Evolutionary conservation across 2,329 filamentous ascomycete genomes (phyloP), one percentile per base, ranked within the genome.

Genomic region (Epichloe sp.): DNA sequence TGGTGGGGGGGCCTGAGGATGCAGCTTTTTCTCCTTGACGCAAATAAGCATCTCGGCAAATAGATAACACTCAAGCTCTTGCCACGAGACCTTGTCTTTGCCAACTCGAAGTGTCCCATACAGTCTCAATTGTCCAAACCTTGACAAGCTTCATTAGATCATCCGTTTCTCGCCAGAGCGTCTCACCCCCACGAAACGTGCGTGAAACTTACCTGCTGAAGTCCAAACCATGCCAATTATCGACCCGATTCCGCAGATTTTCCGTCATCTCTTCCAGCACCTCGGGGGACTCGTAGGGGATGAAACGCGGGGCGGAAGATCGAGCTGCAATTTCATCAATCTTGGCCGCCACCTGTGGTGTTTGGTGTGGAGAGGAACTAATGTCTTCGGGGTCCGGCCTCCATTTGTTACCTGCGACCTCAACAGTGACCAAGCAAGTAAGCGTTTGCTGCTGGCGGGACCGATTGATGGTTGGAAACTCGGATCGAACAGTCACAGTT

Each of bases 11-110:
- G 60, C 50, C 23, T 68, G 64, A 2, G 40, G 73, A 58, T 73
- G 65, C 8, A 75, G 68, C 71, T 90, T 95, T 78, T 96, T 97
- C 70, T 97, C 93, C 69, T 97, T 98, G 54, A 98, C 89, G 63
- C 93, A 98, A 57, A 98, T 98, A 60, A 98, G 85, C 93, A 98
- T 98, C 71, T 98, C 93, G 4, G 86, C 88, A 63, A 98, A 98
- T 34, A 98, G 77, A 65, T 88, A 98, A 67, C 93, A 98, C 66
- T 98, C 90, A 51, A 98, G 71, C 65, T 97, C 93, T 71, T 98
- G 93, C 93, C 93, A 98, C 6, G 90, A 90, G 57, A 91, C 78
- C 58, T 89, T 89, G 67, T 98, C 93, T 69, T 98, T 98, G 59
- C 93, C 93, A 21, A 98, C 93, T 49, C 88, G 83, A 52, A 98